Conservation (phyloP, 345 rosid genomes). For the Noccaea caerulescens region DNA sequence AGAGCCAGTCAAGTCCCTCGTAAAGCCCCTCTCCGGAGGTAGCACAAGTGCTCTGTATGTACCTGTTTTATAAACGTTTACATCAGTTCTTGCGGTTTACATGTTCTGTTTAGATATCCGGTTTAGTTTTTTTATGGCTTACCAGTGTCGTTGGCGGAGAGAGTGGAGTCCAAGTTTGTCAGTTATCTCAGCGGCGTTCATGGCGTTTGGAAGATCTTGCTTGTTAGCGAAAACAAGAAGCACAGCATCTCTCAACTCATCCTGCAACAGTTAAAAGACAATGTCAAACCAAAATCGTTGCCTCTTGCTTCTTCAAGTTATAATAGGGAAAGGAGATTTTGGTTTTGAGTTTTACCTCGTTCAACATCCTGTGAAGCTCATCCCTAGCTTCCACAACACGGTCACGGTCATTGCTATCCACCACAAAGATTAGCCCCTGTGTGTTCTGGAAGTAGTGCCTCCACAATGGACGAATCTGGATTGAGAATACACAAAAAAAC, state of each 20-base stretch:
- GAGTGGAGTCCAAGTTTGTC: constrained; percentile 78
- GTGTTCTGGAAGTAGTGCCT: constrained; percentile 81
- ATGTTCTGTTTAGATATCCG: neutral
- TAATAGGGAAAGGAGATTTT: neutral
- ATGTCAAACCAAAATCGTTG: neutral
- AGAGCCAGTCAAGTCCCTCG: constrained; percentile 96
- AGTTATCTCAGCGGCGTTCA: constrained; percentile 77
- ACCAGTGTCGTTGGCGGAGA: constrained; percentile 77
- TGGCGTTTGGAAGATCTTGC: constrained; percentile 76
- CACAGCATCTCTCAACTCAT: constrained; percentile 77
- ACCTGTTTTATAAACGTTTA: constrained; percentile 53
- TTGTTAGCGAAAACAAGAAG: constrained; percentile 75
- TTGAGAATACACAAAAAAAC: neutral
- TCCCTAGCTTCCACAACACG: constrained; percentile 81
- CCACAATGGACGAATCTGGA: constrained; percentile 75
- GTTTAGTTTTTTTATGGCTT: neutral
- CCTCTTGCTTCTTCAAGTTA: neutral
- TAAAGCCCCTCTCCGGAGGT: constrained; percentile 95
- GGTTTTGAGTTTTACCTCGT: constrained; percentile 51
- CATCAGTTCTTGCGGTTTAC: neutral
- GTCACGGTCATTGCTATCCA: constrained; percentile 76
- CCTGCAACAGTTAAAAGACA: constrained; percentile 46
- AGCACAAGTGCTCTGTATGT: constrained; percentile 95
- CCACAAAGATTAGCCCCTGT: constrained; percentile 78
- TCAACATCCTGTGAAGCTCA: constrained; percentile 76